Conservation (phyloP, 1,284 basidiomycete species). For the Tilletia caries region DNA sequence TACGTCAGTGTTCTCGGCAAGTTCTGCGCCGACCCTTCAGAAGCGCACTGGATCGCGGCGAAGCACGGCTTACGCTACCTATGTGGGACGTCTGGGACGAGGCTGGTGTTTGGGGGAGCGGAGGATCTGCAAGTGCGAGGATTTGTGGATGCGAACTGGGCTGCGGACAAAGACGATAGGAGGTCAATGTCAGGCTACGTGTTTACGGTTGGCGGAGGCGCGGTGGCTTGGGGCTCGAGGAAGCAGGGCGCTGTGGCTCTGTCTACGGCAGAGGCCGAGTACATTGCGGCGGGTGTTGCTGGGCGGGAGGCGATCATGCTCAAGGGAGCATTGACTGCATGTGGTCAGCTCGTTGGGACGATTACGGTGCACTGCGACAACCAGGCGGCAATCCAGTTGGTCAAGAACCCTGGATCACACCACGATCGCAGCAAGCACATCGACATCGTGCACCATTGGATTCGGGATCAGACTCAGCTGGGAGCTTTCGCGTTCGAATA, state of each 20-base stretch:
- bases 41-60: slow-evolving; percentile 55
- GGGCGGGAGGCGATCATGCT: neutral
- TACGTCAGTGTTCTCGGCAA: slow-evolving; percentile 55
- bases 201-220: neutral
- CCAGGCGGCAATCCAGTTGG: neutral
- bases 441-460: slow-evolving; percentile 3
- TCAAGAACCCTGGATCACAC: neutral
- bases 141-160: slow-evolving; percentile 22
- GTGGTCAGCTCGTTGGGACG: neutral
- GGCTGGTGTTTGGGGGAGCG: slow-evolving; percentile 30
- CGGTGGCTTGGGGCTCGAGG: neutral
- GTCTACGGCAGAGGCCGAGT: slow-evolving; percentile 6
- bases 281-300: neutral
- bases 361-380: neutral
- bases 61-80: slow-evolving; percentile 58
- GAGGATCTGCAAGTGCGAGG: neutral
- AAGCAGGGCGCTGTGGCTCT: neutral
- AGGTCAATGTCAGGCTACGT: slow-evolving; percentile 1
- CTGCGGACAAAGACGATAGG: slow-evolving; percentile 7
- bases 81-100: slow-evolving; percentile 57
- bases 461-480: neutral
- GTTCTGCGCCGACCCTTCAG: slow-evolving; percentile 42
- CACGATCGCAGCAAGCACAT: slow-evolving; percentile 8
- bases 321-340: neutral
- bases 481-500: neutral